Evolutionary conservation across 1,284 basidiomycete genomes (phyloP).

Genomic region (Stereum hirsutum): DNA sequence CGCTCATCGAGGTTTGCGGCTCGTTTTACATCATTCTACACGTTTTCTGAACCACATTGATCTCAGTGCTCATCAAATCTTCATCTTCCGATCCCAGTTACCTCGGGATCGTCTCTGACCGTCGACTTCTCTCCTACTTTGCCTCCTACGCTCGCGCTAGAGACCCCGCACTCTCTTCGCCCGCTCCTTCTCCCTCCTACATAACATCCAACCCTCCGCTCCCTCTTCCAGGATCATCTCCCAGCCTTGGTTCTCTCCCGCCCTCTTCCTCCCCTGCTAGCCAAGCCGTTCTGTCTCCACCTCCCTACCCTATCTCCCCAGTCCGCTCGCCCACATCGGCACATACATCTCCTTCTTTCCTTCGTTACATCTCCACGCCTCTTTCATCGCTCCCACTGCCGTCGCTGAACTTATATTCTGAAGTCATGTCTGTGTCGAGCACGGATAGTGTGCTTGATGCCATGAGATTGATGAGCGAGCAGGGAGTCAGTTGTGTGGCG

Average conservation of each 20-base stretch:
- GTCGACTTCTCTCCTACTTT: conserved; percentile 14
- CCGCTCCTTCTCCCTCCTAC: neutral
- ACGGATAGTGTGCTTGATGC: conserved; percentile 58
- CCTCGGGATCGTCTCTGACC: conserved; percentile 54
- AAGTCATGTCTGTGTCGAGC: conserved; percentile 51
- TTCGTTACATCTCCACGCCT: conserved; percentile 45
- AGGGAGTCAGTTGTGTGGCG: conserved; percentile 71
- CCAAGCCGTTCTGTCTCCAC: too few relatives aligned
- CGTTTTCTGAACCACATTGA: conserved; percentile 4
- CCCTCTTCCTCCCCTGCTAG: conserved; percentile 6
- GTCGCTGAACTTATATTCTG: conserved; percentile 49
- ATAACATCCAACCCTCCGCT: neutral
- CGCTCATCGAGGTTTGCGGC: conserved; percentile 49
- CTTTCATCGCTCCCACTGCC: conserved; percentile 51
- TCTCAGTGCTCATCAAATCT: conserved; percentile 38
- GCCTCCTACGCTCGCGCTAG: conserved; percentile 5
- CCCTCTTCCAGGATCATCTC: conserved; percentile 23
- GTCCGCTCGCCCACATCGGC: neutral
- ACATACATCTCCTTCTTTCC: conserved; percentile 27
- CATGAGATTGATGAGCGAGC: conserved; percentile 73
- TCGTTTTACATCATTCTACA: neutral
- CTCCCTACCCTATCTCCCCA: too few relatives aligned
- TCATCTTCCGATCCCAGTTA: conserved; percentile 27
- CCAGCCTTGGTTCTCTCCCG: conserved; percentile 19
- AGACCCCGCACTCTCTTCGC: too few relatives aligned